Percentiles rank a stretch among this genome's conserved stretches.
Evolutionary conservation across 2,329 filamentous ascomycete species (phyloP).

Genomic region (Magnaporthiopsis poae): DNA sequence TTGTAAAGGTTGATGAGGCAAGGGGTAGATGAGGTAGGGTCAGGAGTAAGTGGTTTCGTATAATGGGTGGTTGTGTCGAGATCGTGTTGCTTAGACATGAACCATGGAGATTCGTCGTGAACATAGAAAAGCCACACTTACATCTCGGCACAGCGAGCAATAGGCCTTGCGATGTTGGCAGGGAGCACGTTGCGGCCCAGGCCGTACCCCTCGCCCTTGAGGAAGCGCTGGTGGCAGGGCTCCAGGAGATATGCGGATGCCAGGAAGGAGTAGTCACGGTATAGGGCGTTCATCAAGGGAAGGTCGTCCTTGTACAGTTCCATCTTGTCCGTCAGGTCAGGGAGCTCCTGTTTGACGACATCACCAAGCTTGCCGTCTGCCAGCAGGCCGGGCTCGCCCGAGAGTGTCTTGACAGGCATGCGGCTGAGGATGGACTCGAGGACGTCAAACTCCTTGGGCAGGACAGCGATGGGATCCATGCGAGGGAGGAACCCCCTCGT

Average conservation of each 20-base stretch:
- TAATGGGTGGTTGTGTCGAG: no score
- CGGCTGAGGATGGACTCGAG: slow-evolving; percentile 63
- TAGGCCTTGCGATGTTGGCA: slow-evolving; percentile 64
- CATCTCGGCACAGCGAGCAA: slow-evolving; percentile 76
- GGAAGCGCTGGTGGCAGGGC: slow-evolving; percentile 69
- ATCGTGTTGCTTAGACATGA: neutral
- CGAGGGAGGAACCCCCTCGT: slow-evolving; percentile 66
- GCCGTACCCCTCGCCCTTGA: slow-evolving; percentile 67
- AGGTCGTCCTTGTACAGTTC: slow-evolving; percentile 66
- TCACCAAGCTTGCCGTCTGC: slow-evolving; percentile 65
- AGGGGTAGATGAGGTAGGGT: neutral
- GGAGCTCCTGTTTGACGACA: slow-evolving; percentile 61
- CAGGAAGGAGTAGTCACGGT: slow-evolving; percentile 85
- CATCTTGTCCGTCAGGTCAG: slow-evolving; percentile 64
- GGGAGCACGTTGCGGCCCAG: slow-evolving; percentile 67
- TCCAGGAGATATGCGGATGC: slow-evolving; percentile 84
- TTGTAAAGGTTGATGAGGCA: neutral
- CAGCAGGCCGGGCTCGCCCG: slow-evolving; percentile 67
- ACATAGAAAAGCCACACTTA: slow-evolving; percentile 39
- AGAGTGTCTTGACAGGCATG: slow-evolving; percentile 68
- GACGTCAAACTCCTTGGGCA: slow-evolving; percentile 64
- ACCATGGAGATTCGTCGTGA: neutral
- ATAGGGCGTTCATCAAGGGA: slow-evolving; percentile 72
- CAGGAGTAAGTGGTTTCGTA: neutral
- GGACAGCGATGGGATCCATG: slow-evolving; percentile 47